These are phyloP conservation scores for Zygnema cylindricum DNA, from an alignment of 139 green algal species.

Conservation along the genomic window DNA sequence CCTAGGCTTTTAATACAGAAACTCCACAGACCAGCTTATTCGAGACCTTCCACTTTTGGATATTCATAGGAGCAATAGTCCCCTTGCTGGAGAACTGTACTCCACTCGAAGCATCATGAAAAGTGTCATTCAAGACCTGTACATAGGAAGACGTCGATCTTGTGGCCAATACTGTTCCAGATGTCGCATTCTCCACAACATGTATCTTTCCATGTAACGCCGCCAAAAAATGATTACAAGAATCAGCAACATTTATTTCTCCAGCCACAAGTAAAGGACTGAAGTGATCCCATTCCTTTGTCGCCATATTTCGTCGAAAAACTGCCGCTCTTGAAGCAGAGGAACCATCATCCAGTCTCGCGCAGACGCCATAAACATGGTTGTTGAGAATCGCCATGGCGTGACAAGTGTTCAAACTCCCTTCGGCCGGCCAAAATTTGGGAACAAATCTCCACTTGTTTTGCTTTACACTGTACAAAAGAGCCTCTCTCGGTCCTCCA, in stretches of 20 bases:
- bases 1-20: background rate
- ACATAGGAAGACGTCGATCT: background rate
- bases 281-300: background rate
- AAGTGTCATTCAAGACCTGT: background rate
- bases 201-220: background rate
- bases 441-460: background rate
- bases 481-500: background rate
- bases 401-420: background rate
- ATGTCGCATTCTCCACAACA: background rate
- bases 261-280: background rate
- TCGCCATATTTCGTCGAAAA: background rate
- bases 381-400: background rate
- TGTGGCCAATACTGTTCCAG: background rate
- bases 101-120: background rate
- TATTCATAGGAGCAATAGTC: background rate
- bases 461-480: background rate
- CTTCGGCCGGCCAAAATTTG: background rate
- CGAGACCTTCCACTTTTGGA: background rate
- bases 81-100: background rate
- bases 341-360: background rate
- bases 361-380: background rate
- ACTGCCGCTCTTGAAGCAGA: background rate
- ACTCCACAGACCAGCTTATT: background rate
- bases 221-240: background rate
- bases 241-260: background rate